Evolutionary conservation across 306 rosid genomes (phyloP), one percentile per base, ranked within the genome.

Genomic region (Senna siamea): DNA sequence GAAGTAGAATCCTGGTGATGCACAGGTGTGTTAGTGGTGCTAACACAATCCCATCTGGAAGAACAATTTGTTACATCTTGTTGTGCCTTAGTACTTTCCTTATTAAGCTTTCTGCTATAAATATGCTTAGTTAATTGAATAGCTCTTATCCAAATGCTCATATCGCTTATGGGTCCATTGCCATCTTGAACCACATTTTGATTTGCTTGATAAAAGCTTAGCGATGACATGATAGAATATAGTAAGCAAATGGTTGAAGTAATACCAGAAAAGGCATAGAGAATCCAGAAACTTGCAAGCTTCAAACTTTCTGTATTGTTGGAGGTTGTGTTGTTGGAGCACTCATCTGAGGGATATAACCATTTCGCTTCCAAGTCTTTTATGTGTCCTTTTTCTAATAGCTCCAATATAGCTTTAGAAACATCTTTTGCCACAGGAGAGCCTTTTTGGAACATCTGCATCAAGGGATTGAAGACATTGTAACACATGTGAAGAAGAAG

Each of bases 401-500:
- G 85, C 28, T 62, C 22, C 53, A 89, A 70, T 63, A 92, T 86
- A 14, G 87, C 89, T 71, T 50, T 62, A 4, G 96, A 86, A 58
- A 89, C 47, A 68, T 92, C 96, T 81, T 22, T 87, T 9, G 76
- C 78, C 50, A 92, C 11, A 17, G 96, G 96, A 4, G 97, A 89
- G 57, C 96, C 97, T 77, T 83, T 87, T 67, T 78, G 88, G 79
- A 92, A 87, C 58, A 76, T 77, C 97, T 89, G 89, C 81, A 76
- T 43, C 66, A 80, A 17, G 43, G 14, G 38, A 46, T 64, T 71
- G 53, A 2, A 32, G 5, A 14, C n/a, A n/a, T n/a, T n/a, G n/a
- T n/a, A n/a, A n/a, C n/a, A n/a, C n/a, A n/a, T n/a, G n/a, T n/a
- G n/a, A n/a, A n/a, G n/a, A n/a, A n/a, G n/a, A n/a, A n/a, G n/a